Evolutionary conservation across 768 basidiomycete genomes (phyloP).

Genomic region (Suillus hirtellus): DNA sequence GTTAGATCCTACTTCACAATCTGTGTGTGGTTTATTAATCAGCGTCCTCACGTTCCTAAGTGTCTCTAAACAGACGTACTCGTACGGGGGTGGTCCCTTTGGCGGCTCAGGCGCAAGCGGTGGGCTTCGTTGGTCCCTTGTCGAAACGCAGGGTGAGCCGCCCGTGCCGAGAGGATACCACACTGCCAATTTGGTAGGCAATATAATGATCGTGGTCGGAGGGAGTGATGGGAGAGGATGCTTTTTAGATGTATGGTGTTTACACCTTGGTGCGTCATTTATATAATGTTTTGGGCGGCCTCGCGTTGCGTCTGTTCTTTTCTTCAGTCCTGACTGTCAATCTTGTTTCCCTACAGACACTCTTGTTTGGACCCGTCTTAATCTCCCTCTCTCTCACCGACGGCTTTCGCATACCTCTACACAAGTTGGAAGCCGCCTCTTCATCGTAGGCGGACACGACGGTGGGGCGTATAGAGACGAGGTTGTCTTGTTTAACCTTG

Average conservation of each 20-base stretch:
- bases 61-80: not conserved
- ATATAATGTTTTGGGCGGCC: slow-evolving; percentile 28
- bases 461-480: slow-evolving; percentile 72
- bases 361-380: slow-evolving; percentile 30
- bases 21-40: not conserved
- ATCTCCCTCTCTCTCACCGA: slow-evolving; percentile 39
- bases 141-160: slow-evolving; percentile 54
- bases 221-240: slow-evolving; percentile 90
- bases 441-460: slow-evolving; percentile 88
- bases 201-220: slow-evolving; percentile 85
- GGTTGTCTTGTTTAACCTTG: slow-evolving; percentile 83
- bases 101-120: slow-evolving; percentile 8
- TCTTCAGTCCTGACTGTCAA: not conserved
- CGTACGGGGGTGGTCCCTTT: slow-evolving; percentile 17
- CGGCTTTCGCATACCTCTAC: slow-evolving; percentile 85
- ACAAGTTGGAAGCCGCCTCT: slow-evolving; percentile 89
- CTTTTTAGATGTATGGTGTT: slow-evolving; percentile 85
- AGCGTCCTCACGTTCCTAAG: not conserved
- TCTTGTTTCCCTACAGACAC: slow-evolving; percentile 20
- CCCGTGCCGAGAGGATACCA: slow-evolving; percentile 84
- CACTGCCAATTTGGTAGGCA: slow-evolving; percentile 82
- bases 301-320: not conserved
- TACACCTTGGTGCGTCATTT: slow-evolving; percentile 68
- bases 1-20: slow-evolving; percentile 26
- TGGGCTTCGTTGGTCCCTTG: slow-evolving; percentile 56